These are phyloP conservation scores for Crithidia sp. DNA, from an alignment of 208 protist genomes.

Conservation along the genomic window DNA sequence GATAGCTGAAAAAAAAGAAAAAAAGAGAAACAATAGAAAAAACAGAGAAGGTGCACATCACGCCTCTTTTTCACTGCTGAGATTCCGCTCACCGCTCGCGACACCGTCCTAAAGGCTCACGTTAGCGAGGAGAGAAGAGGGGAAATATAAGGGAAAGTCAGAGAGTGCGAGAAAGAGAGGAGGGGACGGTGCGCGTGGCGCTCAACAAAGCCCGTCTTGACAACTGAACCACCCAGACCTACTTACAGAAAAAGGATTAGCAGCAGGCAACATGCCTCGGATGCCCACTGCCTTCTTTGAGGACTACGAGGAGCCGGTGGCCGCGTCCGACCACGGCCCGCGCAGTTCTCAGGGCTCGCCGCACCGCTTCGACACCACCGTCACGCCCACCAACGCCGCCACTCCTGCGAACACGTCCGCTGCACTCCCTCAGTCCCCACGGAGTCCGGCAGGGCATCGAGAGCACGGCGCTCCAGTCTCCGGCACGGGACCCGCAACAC, in stretches of 20 bases:
- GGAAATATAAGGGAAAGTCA: neutral
- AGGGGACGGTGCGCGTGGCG: too few species aligned
- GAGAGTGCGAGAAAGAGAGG: neutral
- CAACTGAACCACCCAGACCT: too few species aligned
- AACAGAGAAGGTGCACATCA: neutral
- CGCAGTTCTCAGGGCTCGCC: neutral
- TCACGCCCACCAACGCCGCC: too few species aligned
- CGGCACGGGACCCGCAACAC: neutral
- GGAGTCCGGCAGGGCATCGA: neutral
- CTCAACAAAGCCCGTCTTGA: too few species aligned
- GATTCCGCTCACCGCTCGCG: too few species aligned
- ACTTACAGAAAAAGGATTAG: too few species aligned
- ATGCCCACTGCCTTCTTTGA: slow-evolving; percentile 7
- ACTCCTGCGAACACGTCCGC: too few species aligned
- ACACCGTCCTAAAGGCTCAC: too few species aligned
- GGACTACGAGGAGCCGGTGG: slow-evolving; percentile 20
- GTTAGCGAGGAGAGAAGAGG: slow-evolving; percentile 1
- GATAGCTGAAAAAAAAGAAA: neutral
- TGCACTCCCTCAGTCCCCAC: too few species aligned
- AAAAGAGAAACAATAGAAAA: neutral
- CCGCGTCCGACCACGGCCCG: neutral
- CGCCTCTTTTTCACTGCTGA: too few species aligned
- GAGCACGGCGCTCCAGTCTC: neutral
- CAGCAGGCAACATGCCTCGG: slow-evolving; percentile 1
- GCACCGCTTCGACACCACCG: neutral